Base-by-base conservation (phyloP, 208 protist species). In the Leishmania turanica region DNA sequence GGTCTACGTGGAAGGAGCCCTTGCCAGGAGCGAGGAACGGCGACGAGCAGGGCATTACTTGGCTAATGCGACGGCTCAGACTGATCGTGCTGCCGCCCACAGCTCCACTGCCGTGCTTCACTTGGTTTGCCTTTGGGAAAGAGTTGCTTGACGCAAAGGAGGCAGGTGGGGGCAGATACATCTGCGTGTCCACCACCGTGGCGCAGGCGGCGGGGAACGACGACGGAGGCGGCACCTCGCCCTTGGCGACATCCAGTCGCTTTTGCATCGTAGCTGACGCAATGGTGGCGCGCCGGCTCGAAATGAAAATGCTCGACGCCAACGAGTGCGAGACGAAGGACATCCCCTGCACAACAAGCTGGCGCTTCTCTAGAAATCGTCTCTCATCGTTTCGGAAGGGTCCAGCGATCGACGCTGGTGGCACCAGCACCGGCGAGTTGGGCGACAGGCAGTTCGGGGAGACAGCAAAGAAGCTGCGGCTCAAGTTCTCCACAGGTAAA, bases 301-400 rank as follows among this genome's bases (percentile, higher is more conserved):
- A 87, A 40, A 92, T 82, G 65, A 90, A 90, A 24, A 58, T 51
- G 34, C 69, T 83, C 13, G 89, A 85, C 15, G 89, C 84, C 15
- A 91, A 80, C 9, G 89, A 92, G 34, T 82, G 80, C 17, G 86
- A 84, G 37, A 85, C 80, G 60, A 92, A 91, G 17, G 84, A 77
- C 53, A 42, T 65, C 9, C 68, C 62, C 27, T 73, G 82, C 34
- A 80, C 47, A 27, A 85, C 42, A 11, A 91, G 64, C 65, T 87
- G 81, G 15, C 78, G 68, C 66, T 87, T 86, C 54, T 89, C 85
- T 2, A 91, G 79, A 47, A 84, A 85, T 64, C 85, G 84, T 42
- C 11, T 19, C 78, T 91, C 88, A 40, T 86, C 85, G 6, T 56
- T 27, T 11, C 79, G 80, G 13, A 91, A 31, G 1, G 83, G 81